Conservation (phyloP, 2,329 filamentous ascomycete species). For the Biscogniauxia mediterranea region DNA sequence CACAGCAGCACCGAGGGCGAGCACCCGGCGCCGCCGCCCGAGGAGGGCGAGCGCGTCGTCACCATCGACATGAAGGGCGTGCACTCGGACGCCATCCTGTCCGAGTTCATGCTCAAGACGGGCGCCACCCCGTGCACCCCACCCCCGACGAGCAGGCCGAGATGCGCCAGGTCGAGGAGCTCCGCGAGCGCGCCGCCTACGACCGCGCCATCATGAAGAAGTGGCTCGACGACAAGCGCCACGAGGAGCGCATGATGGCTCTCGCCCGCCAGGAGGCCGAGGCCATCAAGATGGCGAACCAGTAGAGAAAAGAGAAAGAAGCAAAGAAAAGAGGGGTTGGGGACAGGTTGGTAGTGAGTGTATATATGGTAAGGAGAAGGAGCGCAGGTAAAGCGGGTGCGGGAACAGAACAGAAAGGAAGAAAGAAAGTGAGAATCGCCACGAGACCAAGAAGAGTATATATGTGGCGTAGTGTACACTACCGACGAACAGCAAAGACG, state of each 20-base stretch:
- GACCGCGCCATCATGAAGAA: conserved; percentile 55
- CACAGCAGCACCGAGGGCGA: conserved; percentile 47
- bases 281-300: conserved; percentile 38
- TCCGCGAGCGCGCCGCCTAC: conserved; percentile 46
- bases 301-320: conserved; percentile 17
- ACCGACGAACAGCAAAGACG: no score
- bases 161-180: conserved; percentile 56
- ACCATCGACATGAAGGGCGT: conserved; percentile 64
- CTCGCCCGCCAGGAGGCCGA: conserved; percentile 53
- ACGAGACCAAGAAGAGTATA: no score
- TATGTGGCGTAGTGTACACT: no score
- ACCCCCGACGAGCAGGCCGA: conserved; percentile 59
- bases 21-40: conserved; percentile 48
- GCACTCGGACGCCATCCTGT: conserved; percentile 60
- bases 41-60: conserved; percentile 48
- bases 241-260: conserved; percentile 58
- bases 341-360: background rate
- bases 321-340: conserved; percentile 1
- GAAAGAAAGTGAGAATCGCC: no score
- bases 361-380: background rate
- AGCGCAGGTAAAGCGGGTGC: no score
- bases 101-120: conserved; percentile 60
- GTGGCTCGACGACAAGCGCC: conserved; percentile 55
- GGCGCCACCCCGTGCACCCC: conserved; percentile 56
- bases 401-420: no score